Percentiles rank a stretch among this genome's conserved stretches.
These are phyloP conservation scores for Polytrichum formosum DNA, from an alignment of 225 moss, liverwort and hornwort genomes.

Conservation along the genomic window DNA sequence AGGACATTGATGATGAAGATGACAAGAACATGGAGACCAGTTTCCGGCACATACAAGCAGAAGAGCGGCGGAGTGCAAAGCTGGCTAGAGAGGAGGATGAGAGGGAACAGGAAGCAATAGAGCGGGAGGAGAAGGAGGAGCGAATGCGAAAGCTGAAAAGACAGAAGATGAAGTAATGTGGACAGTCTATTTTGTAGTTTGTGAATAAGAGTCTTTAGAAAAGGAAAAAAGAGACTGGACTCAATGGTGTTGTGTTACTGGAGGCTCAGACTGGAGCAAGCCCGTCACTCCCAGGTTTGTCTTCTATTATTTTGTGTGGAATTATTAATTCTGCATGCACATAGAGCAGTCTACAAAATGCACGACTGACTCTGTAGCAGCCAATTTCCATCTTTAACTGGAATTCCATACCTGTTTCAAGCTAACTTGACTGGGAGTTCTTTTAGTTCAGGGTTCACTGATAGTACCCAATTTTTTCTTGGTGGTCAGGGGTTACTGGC, in stretches of 20 bases:
- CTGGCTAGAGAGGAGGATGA: conserved; percentile 62
- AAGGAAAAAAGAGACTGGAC: not conserved
- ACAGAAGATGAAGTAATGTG: conserved; percentile 25
- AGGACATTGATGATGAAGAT: conserved; percentile 80
- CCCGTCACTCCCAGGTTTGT: not conserved
- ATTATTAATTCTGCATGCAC: not conserved
- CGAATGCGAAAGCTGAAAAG: conserved; percentile 35
- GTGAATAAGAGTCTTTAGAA: too few relatives aligned
- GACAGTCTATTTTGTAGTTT: not conserved
- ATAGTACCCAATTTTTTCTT: not conserved
- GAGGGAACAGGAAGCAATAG: conserved; percentile 58
- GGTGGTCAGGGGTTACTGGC: not conserved
- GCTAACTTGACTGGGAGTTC: not conserved
- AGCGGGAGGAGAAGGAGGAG: conserved; percentile 55
- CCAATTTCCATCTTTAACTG: not conserved
- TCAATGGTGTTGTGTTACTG: not conserved
- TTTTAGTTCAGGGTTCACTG: not conserved
- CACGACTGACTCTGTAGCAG: not conserved
- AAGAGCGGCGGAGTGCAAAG: conserved; percentile 78
- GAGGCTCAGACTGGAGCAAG: not conserved
- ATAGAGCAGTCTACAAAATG: not conserved
- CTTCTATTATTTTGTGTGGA: conserved; percentile 5
- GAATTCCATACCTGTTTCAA: not conserved
- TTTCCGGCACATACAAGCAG: conserved; percentile 83
- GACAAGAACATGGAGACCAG: conserved; percentile 91